Evolutionary conservation across 1,139 yeast genomes (phyloP).

Genomic region (Tardiomyces depauwii): DNA sequence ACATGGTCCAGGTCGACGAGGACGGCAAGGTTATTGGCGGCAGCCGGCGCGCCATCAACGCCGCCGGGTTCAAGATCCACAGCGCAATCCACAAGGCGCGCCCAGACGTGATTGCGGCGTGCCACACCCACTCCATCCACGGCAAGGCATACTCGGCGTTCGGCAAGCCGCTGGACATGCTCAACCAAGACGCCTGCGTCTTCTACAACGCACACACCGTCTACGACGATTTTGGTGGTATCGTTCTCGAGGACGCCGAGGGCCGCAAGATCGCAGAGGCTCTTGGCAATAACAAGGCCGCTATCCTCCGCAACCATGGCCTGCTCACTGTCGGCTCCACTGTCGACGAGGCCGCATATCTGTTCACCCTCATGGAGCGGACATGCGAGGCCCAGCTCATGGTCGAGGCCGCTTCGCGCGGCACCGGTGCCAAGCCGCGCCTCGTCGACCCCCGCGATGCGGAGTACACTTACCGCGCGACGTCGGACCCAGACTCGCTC

Average conservation of each 20-base stretch:
- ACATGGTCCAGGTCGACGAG: slow-evolving; percentile 68
- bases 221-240: slow-evolving; percentile 65
- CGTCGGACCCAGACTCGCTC: slow-evolving; percentile 55
- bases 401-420: slow-evolving; percentile 40
- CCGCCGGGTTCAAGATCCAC: slow-evolving; percentile 76
- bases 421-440: slow-evolving; percentile 19
- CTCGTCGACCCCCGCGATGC: slow-evolving; percentile 58
- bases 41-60: slow-evolving; percentile 52
- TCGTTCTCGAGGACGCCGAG: slow-evolving; percentile 64
- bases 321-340: slow-evolving; percentile 65
- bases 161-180: slow-evolving; percentile 64
- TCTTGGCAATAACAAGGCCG: slow-evolving; percentile 50
- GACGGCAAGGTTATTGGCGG: slow-evolving; percentile 63
- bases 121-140: slow-evolving; percentile 65
- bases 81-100: slow-evolving; percentile 66
- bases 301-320: slow-evolving; percentile 71
- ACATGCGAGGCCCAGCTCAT: slow-evolving; percentile 61
- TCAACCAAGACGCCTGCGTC: slow-evolving; percentile 66
- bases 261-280: slow-evolving; percentile 58
- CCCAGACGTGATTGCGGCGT: slow-evolving; percentile 73
- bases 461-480: slow-evolving; percentile 48
- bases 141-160: slow-evolving; percentile 71
- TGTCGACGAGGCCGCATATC: slow-evolving; percentile 74
- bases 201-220: slow-evolving; percentile 59
- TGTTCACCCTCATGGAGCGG: slow-evolving; percentile 57